Base-by-base conservation (phyloP, 2,329 filamentous ascomycete genomes). In the Aspergillus aculeatinus region DNA sequence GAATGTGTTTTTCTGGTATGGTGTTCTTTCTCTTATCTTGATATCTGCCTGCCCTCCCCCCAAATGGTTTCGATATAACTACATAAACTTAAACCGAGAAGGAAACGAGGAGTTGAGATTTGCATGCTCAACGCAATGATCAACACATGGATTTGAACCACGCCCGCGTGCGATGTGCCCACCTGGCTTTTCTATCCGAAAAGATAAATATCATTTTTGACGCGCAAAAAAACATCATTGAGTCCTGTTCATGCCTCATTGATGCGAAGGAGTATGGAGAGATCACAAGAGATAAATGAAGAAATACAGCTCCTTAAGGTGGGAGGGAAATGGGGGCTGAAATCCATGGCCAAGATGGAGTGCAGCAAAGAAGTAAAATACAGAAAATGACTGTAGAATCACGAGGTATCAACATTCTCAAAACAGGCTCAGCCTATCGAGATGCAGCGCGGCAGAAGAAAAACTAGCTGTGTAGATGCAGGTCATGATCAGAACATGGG, bases 401-500 rank as follows among this genome's bases (percentile, higher is more conserved):
- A 25, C 25, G 33, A 27, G 35, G 51, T 44, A 44, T 53, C 35
- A 44, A 47, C 33, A 29, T 55, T 53, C 53, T 25, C 39, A 47
- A 31, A 42, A 55, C 42, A 48, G 53, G 53, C 53, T 55, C 53
- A 55, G 48, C 42, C 53, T 25, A 55, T 55, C 42, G 42, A 48
- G 47, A 55, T 59, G 31, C 47, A 55, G 23, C 44, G 51, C 31
- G 49, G 29, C 6, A 31, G 54, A 55, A 55, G 50, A 54, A 35
- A 52, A 51, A 55, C 51, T 59, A 55, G n/a, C 51, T 59, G 44
- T 42, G 47, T 31, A 44, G 14, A 55, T 59, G 21, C 48, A 48
- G 57, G 51, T 59, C 57, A 59, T 59, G 21, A 58, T 47, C 55
- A 58, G 42, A 53, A 53, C 23, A 39, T 33, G n/a, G 29, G 9